Conservation (phyloP, 2,329 filamentous ascomycete genomes). For the Colletotrichum costaricense region DNA sequence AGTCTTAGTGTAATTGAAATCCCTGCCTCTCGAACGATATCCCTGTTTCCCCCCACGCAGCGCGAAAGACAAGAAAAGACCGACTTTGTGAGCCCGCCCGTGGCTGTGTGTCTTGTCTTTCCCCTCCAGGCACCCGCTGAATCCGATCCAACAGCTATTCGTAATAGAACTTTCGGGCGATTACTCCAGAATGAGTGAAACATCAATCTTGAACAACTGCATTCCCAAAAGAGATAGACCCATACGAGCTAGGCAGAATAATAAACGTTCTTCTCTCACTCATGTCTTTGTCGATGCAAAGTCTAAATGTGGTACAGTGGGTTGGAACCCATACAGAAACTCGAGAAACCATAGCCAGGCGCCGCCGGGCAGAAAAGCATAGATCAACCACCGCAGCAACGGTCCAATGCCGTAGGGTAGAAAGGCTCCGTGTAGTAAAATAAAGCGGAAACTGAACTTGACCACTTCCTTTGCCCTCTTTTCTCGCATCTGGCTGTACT, state of each 20-base stretch:
- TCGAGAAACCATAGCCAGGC: conserved; percentile 36
- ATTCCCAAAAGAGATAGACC: neutral
- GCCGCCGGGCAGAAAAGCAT: conserved; percentile 33
- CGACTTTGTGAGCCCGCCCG: neutral
- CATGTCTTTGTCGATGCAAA: neutral
- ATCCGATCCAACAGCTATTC: too few relatives aligned
- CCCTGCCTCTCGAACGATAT: neutral
- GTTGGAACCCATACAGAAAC: conserved; percentile 38
- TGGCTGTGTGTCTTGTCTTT: neutral
- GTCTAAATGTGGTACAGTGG: conserved; percentile 6
- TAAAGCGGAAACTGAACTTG: conserved; percentile 35
- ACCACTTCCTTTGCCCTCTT: conserved; percentile 34
- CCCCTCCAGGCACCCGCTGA: neutral
- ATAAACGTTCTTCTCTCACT: neutral
- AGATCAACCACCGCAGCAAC: conserved; percentile 32
- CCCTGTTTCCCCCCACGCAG: neutral
- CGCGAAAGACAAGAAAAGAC: neutral
- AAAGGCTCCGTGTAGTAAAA: conserved; percentile 12
- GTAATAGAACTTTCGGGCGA: neutral
- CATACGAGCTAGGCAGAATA: neutral
- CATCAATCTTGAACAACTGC: neutral
- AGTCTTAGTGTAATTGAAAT: neutral
- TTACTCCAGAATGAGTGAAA: neutral
- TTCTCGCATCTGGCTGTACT: conserved; percentile 32
- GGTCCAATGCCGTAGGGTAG: conserved; percentile 32